Base-by-base conservation (phyloP, 2,329 filamentous ascomycete genomes). In the Colletotrichum cereale region DNA sequence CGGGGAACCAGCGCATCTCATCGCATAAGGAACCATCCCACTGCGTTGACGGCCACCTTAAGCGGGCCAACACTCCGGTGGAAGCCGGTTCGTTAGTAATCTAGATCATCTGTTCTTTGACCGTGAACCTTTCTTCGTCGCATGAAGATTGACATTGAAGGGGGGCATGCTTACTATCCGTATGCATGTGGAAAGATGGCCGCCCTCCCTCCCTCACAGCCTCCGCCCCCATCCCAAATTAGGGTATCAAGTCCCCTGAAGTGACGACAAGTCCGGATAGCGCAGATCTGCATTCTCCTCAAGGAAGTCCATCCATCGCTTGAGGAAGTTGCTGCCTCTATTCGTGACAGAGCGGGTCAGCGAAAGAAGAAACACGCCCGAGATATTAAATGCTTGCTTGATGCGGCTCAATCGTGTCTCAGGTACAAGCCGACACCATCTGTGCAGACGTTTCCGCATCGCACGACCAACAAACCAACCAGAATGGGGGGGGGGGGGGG, bases 241-340 rank as follows among this genome's bases (percentile, higher is more conserved):
- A 16, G 47, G 55, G 42, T 36, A 50, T 73, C 61, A 73, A n/a
- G 64, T 63, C 48, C 64, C 69, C 50, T 73, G 72, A 40, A 87
- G 73, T 16, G 80, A 80, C 8, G 84, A 80, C 48, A 90, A 78
- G 78, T 96, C 93, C 3, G 96, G 94, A 82, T 98, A 98, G 78
- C 96, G 87, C 75, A 98, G 83, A 83, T 98, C 96, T 10, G 95
- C 93, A 77, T 97, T 86, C 74, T 97, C 94, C 81, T 98, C 96
- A 38, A 98, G 85, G 80, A 92, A 96, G 12, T 87, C 89, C 93
- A 98, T 97, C 96, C 96, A 98, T 73, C 87, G 87, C 81, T 94
- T 95, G 73, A 98, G 86, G 79, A 97, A 98, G 70, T 86, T 86
- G 81, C 93, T 95, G 31, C 95, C 95, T 82, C 94, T 97, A 76